Base-by-base conservation (phyloP, 306 rosid species). In the Glycine latifolia region DNA sequence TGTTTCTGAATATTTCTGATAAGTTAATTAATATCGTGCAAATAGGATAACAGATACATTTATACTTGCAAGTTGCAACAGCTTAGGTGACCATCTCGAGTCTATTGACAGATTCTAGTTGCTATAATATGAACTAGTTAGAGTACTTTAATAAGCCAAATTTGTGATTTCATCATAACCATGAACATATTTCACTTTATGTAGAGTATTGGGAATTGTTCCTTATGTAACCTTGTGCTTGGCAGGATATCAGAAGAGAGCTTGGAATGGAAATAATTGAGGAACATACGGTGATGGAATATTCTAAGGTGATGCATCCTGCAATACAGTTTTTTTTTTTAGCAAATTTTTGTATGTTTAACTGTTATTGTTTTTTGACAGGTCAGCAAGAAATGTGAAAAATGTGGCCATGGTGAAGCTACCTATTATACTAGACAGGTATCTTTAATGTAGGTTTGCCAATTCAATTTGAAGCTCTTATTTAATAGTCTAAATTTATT, bases 401-500 rank as follows among this genome's bases (percentile, higher is more conserved):
- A 94, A 75, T 94, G 98, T 66, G 97, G 91, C 20, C 88, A 90
- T 78, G 94, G 81, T 66, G 98, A 92, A 79, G 94, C 94, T 79
- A 72, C 50, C 52, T 87, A 61, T 76, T 82, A 79, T 65, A 82
- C 88, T 71, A 69, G 85, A 82, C 90, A 81, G 90, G 90, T 87
- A 74, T 67, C 15, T 53, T 72, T 54, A 75, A 58, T 26, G 79
- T 58, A 72, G 56, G 17, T 55, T 75, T 47, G 9, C 12, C 74
- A 59, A 35, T 79, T 59, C 67, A 20, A 59, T 69, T 48, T 75
- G 65, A 71, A 70, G 78, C 48, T 74, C 49, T 26, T 26, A 26
- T 26, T 26, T 46, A 26, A 63, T 11, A 56, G 54, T 67, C 33
- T 47, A 33, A 8, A 48, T 67, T 81, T 10, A 73, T 65, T 20